Evolutionary conservation across 2,329 filamentous ascomycete genomes (phyloP).

Genomic region (Fusarium sp.): DNA sequence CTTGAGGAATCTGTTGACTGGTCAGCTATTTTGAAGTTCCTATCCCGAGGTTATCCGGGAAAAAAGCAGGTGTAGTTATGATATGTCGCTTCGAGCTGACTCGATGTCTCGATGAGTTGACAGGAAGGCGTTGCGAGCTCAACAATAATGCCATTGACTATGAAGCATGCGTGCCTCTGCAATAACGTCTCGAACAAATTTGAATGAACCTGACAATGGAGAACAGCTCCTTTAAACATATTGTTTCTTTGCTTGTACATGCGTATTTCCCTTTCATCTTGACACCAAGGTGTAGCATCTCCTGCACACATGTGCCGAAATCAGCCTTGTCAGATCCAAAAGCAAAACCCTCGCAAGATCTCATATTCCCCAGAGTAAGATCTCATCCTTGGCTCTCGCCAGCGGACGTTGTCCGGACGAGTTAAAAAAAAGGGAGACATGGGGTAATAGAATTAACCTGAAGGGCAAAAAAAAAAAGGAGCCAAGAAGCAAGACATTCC

Average conservation of each 20-base stretch:
- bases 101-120: background rate
- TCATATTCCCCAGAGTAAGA: background rate
- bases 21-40: background rate
- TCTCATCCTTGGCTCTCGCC: background rate
- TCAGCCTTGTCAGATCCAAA: background rate
- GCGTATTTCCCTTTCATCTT: background rate
- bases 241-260: background rate
- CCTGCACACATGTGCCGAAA: background rate
- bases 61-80: background rate
- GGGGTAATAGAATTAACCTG: background rate
- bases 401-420: background rate
- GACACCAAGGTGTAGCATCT: background rate
- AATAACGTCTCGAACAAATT: background rate
- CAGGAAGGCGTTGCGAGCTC: background rate
- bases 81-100: background rate
- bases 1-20: background rate
- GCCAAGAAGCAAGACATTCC: background rate
- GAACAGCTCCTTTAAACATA: background rate
- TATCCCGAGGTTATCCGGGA: background rate
- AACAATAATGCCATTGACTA: background rate
- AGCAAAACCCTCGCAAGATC: background rate
- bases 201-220: background rate
- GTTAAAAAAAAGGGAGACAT: background rate
- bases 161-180: background rate
- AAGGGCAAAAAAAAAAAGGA: background rate